A percentile compares a stretch with the other conserved stretches of the same genome.
phyloP scores from a whole-genome alignment of 768 basidiomycete species.

The Rossbeevera mucosa region DNA sequence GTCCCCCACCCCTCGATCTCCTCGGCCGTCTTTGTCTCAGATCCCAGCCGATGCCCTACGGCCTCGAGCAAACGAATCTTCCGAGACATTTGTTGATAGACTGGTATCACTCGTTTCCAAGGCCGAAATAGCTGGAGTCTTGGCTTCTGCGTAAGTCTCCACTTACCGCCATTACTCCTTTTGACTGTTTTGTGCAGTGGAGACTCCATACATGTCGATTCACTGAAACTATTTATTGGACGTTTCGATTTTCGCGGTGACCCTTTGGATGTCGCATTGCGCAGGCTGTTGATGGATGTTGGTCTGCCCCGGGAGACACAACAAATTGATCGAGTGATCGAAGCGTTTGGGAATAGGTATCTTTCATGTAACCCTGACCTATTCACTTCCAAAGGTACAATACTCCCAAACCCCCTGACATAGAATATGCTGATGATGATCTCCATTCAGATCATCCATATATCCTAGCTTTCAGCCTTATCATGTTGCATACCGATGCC shows the following conservation, averaged over 20 bases:
- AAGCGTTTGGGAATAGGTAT: conserved; percentile 88
- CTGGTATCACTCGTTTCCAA: conserved; percentile 63
- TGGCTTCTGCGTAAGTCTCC: conserved; percentile 71
- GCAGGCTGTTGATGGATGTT: conserved; percentile 86
- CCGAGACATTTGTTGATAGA: conserved; percentile 63
- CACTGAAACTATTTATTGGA: conserved; percentile 67
- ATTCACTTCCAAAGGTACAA: conserved; percentile 71
- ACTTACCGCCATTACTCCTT: conserved; percentile 1
- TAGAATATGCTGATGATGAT: background rate
- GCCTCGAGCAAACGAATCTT: conserved; percentile 61
- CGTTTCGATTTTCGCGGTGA: conserved; percentile 75
- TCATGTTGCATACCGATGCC: conserved; percentile 97
- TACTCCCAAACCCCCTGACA: background rate
- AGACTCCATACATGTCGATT: conserved; percentile 63
- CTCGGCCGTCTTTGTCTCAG: conserved; percentile 42
- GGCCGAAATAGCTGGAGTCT: conserved; percentile 71
- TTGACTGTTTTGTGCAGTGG: conserved; percentile 41
- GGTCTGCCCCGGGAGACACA: conserved; percentile 94
- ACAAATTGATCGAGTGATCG: conserved; percentile 96
- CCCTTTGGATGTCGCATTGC: conserved; percentile 87
- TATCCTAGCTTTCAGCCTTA: conserved; percentile 93
- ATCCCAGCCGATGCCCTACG: conserved; percentile 44
- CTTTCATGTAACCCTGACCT: conserved; percentile 75
- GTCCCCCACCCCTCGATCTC: conserved; percentile 36
- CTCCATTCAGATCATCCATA: conserved; percentile 76